Evolutionary conservation across 192 early-diverging fungal genomes (phyloP).

Genomic region (Thamnidium elegans): DNA sequence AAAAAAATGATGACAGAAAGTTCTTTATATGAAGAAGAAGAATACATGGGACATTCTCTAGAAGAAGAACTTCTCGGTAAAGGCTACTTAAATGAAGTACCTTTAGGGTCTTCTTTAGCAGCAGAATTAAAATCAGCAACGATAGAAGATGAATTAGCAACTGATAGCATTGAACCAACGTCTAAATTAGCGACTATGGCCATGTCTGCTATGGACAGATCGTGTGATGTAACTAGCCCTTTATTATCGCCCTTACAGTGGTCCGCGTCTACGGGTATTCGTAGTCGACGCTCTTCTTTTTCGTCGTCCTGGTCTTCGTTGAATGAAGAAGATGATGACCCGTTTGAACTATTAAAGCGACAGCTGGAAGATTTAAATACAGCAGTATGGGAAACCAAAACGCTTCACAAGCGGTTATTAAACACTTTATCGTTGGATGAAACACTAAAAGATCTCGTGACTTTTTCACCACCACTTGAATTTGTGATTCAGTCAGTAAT

Average conservation of each 20-base stretch:
- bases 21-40: slow-evolving; percentile 28
- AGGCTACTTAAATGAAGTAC: slow-evolving; percentile 28
- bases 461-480: slow-evolving; percentile 33
- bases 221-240: slow-evolving; percentile 14
- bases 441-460: slow-evolving; percentile 14
- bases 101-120: slow-evolving; percentile 35
- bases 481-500: slow-evolving; percentile 35
- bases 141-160: background rate
- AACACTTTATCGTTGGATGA: slow-evolving; percentile 36
- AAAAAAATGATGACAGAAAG: slow-evolving; percentile 16
- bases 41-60: slow-evolving; percentile 27
- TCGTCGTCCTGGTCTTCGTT: slow-evolving; percentile 34
- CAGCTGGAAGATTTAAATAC: slow-evolving; percentile 42
- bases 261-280: slow-evolving; percentile 19
- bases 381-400: slow-evolving; percentile 41
- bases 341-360: slow-evolving; percentile 36
- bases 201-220: background rate
- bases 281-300: slow-evolving; percentile 34
- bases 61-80: slow-evolving; percentile 40
- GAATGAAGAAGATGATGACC: slow-evolving; percentile 38
- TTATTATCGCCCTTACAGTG: slow-evolving; percentile 33
- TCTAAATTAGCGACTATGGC: slow-evolving; percentile 12
- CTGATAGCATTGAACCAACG: too few relatives aligned
- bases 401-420: slow-evolving; percentile 38
- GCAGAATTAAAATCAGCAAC: slow-evolving; percentile 38